Evolutionary conservation across 2,329 filamentous ascomycete genomes (phyloP).

Genomic region (Elsinoe batatas): DNA sequence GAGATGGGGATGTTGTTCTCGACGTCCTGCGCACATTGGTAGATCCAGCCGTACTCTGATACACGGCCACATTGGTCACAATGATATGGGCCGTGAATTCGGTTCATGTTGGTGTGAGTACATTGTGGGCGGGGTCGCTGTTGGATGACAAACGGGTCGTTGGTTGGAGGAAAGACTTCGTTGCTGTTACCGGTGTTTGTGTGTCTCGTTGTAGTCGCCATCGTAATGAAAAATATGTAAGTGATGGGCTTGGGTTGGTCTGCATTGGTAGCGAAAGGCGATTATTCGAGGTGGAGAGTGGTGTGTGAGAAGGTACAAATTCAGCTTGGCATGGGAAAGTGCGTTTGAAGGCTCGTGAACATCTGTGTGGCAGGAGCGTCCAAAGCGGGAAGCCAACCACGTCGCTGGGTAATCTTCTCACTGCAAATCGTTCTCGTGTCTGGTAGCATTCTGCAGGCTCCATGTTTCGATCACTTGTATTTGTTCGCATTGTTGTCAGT

Average conservation of each 20-base stretch:
- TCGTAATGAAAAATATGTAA: background rate
- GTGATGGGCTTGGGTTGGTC: background rate
- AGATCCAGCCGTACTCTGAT: constrained; percentile 60
- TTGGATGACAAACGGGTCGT: constrained; percentile 1
- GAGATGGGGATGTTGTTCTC: constrained; percentile 20
- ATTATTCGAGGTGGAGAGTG: background rate
- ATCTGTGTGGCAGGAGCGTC: too few relatives aligned
- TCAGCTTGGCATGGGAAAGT: too few relatives aligned
- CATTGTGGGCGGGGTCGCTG: constrained; percentile 36
- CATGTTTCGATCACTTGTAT: too few relatives aligned
- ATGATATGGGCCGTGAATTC: constrained; percentile 46
- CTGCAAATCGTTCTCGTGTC: too few relatives aligned
- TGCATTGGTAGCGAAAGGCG: background rate
- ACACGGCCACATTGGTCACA: constrained; percentile 51
- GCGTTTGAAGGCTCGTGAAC: too few relatives aligned
- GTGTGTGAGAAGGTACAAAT: background rate
- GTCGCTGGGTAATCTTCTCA: too few relatives aligned
- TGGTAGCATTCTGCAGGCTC: too few relatives aligned
- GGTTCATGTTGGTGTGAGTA: constrained; percentile 59
- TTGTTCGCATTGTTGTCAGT: too few relatives aligned
- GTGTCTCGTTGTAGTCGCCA: background rate
- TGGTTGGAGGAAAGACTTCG: background rate
- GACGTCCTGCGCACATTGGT: constrained; percentile 57
- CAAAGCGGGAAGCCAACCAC: too few relatives aligned
- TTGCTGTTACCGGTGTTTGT: background rate